These are phyloP conservation scores for Saccharum officinarum DNA, from an alignment of 176 grass and related monocot species.

Conservation along the genomic window DNA sequence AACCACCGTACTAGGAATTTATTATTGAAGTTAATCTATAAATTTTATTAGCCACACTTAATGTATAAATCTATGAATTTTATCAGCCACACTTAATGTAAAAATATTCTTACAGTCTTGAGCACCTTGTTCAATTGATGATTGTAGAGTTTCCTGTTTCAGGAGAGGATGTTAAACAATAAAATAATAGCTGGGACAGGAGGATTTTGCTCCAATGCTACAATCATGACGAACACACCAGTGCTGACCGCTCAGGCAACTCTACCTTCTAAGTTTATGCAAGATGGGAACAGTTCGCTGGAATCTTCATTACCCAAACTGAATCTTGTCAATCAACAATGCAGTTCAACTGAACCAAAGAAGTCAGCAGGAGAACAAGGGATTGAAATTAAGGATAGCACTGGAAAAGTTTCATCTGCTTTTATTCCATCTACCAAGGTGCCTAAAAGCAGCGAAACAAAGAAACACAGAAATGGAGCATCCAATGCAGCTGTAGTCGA, in stretches of 20 bases:
- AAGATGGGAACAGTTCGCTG: constrained; percentile 7
- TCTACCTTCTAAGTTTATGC: constrained; percentile 18
- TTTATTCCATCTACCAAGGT: constrained; percentile 31
- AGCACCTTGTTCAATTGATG: constrained; percentile 20
- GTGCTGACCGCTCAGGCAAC: background rate
- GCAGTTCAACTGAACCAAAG: constrained; percentile 29
- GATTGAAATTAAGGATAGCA: background rate
- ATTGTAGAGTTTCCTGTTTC: constrained; percentile 37
- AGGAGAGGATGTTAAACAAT: constrained; percentile 77
- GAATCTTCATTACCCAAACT: constrained; percentile 20
- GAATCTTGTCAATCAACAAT: constrained; percentile 19
- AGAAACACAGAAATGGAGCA: constrained; percentile 20
- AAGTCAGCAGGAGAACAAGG: constrained; percentile 30
- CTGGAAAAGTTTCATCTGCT: constrained; percentile 12
- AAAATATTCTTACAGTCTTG: background rate
- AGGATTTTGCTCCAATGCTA: constrained; percentile 17
- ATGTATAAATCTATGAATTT: background rate
- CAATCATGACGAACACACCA: constrained; percentile 23
- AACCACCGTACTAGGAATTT: background rate
- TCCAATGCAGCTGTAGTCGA: background rate
- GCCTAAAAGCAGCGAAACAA: constrained; percentile 30
- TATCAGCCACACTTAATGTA: background rate
- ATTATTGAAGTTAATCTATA: background rate
- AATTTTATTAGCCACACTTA: background rate
- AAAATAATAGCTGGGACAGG: constrained; percentile 8